Conservation (phyloP, 352 stramenopile genomes). For the Blastocystis sp. region DNA sequence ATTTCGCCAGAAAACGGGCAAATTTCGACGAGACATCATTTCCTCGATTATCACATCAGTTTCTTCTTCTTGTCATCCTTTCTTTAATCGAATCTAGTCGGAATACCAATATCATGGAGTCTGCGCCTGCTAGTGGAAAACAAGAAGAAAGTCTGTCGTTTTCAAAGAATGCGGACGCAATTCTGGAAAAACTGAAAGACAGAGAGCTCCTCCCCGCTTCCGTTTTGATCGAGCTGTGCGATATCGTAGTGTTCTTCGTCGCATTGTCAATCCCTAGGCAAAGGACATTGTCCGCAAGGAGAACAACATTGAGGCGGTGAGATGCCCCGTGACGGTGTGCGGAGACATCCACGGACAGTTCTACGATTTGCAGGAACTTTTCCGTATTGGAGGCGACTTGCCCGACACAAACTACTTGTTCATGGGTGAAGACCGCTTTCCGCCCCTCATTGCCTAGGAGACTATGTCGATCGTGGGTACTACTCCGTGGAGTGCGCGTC, state of each 20-base stretch:
- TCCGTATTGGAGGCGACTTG: slow-evolving; percentile 74
- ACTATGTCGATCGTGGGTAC: slow-evolving; percentile 77
- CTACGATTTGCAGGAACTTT: slow-evolving; percentile 77
- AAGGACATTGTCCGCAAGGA: slow-evolving; percentile 71
- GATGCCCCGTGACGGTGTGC: slow-evolving; percentile 72
- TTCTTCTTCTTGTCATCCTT: background rate
- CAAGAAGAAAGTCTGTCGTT: no score
- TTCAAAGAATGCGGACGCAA: no score
- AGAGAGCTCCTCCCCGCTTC: slow-evolving; percentile 14
- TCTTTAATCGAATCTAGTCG: background rate
- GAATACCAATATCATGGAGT: background rate
- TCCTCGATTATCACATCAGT: no score
- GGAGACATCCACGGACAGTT: slow-evolving; percentile 79
- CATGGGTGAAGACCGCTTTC: slow-evolving; percentile 72
- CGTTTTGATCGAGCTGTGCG: slow-evolving; percentile 48
- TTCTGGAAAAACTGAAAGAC: no score
- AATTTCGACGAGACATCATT: no score
- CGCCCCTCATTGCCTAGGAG: slow-evolving; percentile 71
- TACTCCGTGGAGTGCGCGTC: slow-evolving; percentile 72
- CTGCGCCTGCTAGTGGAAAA: no score
- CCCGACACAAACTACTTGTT: slow-evolving; percentile 78
- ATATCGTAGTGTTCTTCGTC: slow-evolving; percentile 36
- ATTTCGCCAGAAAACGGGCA: no score
- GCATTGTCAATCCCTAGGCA: slow-evolving; percentile 34
- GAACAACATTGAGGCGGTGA: slow-evolving; percentile 71